Percentiles rank a stretch among this genome's conserved stretches.
These are phyloP conservation scores for Fomitopsis pinicola DNA, from an alignment of 1,284 basidiomycete species.

Conservation along the genomic window DNA sequence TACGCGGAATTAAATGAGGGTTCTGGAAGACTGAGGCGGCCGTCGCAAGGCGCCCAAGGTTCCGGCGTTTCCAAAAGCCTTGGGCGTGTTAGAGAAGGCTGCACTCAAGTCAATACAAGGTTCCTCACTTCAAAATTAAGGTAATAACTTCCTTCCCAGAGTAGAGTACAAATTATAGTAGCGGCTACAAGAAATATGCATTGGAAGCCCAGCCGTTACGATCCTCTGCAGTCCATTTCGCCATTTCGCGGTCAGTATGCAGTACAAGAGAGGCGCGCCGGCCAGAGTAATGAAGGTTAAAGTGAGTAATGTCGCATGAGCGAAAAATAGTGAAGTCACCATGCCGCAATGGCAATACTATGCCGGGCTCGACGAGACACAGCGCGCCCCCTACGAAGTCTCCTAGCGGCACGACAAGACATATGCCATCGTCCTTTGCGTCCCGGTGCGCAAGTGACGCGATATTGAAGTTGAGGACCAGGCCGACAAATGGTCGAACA, in stretches of 20 bases:
- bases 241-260: neutral
- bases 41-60: no score
- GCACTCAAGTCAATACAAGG: no score
- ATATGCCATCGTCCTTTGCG: neutral
- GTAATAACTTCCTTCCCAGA: no score
- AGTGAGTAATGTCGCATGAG: neutral
- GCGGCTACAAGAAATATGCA: no score
- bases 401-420: neutral
- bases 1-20: no score
- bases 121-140: no score
- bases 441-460: neutral
- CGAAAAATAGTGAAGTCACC: neutral
- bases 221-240: neutral
- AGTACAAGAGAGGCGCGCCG: neutral
- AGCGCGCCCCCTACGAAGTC: neutral
- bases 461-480: neutral
- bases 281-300: neutral
- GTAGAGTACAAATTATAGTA: no score
- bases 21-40: no score
- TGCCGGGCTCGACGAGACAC: neutral
- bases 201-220: no score
- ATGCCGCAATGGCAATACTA: neutral
- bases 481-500: neutral
- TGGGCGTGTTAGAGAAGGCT: no score
- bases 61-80: no score